Base-by-base conservation (phyloP, 2,329 filamentous ascomycete genomes). In the Talaromyces sp. region DNA sequence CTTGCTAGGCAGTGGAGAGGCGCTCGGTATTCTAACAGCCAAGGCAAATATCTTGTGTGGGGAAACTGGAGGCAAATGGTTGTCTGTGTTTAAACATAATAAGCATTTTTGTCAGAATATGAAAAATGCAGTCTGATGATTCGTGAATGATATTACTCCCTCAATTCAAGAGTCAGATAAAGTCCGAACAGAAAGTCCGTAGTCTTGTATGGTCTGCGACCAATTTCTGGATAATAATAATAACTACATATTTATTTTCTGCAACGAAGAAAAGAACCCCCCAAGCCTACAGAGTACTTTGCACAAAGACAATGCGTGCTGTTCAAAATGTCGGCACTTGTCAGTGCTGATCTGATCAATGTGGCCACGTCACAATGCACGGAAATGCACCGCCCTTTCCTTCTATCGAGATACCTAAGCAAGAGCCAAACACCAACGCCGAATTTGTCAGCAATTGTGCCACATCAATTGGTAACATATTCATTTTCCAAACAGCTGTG, bases 61-160 rank as follows among this genome's bases (percentile, higher is more conserved):
- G 17, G 49, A 46, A 29, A 27, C 27, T 52, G 49, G 49, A 52
- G 49, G 49, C 27, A 21, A 27, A 9, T n/a, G 1, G 17, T 52
- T 27, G 24, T 52, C 49, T 52, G 10, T 29, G 21, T 65, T 63
- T 73, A 71, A 64, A 75, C 66, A 70, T 72, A 71, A 71, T 72
- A 67, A 71, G 68, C 67, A 70, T 65, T 67, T 66, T 64, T 58
- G 61, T 66, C 66, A 69, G 64, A 59, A 55, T 55, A 58, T 35
- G 53, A 63, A 70, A 71, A 68, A 70, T 70, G 67, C 66, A 71
- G 63, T 60, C 69, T 69, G 71, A 71, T 69, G 72, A 70, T 71
- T 54, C 58, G 41, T n/a, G 57, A 59, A 21, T 29, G 58, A 32
- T 43, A 53, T 65, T 69, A 21, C 21, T 24, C 24, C 21, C 43